Percentiles rank a stretch among this genome's conserved stretches.
phyloP scores from a whole-genome alignment of 306 rosid genomes.

The Canavalia gladiata region DNA sequence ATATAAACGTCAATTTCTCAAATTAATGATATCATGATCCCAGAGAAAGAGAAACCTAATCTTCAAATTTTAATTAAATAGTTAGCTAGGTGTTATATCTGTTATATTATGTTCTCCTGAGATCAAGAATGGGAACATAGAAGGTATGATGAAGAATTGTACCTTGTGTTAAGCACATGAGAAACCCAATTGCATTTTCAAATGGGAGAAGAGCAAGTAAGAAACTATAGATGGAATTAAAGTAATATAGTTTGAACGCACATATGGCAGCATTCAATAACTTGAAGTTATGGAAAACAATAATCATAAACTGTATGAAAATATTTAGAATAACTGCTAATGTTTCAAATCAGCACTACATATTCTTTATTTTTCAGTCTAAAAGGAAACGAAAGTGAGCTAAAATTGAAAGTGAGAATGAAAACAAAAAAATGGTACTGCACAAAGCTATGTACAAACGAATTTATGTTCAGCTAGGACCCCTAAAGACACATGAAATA shows the following conservation, averaged over 20 bases:
- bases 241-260: not conserved
- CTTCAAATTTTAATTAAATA: no score
- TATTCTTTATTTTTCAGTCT: slow-evolving; percentile 31
- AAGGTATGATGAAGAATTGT: no score
- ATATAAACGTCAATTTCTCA: no score
- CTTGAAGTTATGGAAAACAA: slow-evolving; percentile 1
- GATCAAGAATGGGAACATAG: not conserved
- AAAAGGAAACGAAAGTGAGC: slow-evolving; percentile 38
- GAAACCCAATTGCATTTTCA: not conserved
- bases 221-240: not conserved
- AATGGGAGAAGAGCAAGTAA: not conserved
- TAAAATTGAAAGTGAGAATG: slow-evolving; percentile 35
- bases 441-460: slow-evolving; percentile 56
- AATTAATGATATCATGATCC: no score
- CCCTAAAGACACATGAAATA: slow-evolving; percentile 33
- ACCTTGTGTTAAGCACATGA: no score
- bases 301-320: slow-evolving; percentile 12
- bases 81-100: no score
- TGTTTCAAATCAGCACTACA: slow-evolving; percentile 49
- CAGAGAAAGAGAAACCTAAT: no score
- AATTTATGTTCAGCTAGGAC: slow-evolving; percentile 49
- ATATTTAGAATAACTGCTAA: slow-evolving; percentile 38
- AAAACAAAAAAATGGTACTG: slow-evolving; percentile 17
- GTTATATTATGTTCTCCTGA: no score
- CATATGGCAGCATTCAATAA: not conserved